A percentile compares a stretch with the other conserved stretches of the same genome.
Evolutionary conservation across 2,329 filamentous ascomycete genomes (phyloP).

Genomic region (Epichloe sibirici): DNA sequence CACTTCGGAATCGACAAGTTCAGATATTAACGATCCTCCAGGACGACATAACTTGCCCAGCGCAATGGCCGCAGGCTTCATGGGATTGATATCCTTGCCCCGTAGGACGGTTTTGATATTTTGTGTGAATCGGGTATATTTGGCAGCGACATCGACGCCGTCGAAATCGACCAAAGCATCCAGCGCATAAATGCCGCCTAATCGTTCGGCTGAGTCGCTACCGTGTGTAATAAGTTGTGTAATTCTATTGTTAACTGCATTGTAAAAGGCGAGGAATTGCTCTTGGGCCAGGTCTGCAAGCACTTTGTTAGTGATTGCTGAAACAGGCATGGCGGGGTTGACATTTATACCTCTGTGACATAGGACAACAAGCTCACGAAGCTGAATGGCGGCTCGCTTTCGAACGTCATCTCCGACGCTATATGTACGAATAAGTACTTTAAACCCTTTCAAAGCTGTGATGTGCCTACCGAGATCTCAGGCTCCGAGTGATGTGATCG

Average conservation of each 20-base stretch:
- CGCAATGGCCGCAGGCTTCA: slow-evolving; percentile 80
- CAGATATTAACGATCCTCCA: slow-evolving; percentile 85
- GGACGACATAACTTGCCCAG: slow-evolving; percentile 84
- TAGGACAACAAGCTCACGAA: slow-evolving; percentile 41
- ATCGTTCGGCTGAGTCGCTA: slow-evolving; percentile 73
- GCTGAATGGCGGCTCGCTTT: slow-evolving; percentile 39
- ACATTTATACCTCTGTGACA: slow-evolving; percentile 39
- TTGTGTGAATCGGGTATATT: slow-evolving; percentile 88
- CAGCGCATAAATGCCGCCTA: slow-evolving; percentile 84
- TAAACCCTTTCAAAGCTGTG: not conserved
- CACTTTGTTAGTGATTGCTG: not conserved
- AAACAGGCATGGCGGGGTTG: not conserved
- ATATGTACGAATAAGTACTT: slow-evolving; percentile 12
- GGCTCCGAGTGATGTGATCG: slow-evolving; percentile 41
- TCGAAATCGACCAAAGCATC: slow-evolving; percentile 94
- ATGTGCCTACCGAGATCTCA: slow-evolving; percentile 39
- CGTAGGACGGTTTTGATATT: slow-evolving; percentile 79
- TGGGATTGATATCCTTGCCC: slow-evolving; percentile 81
- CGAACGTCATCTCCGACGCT: slow-evolving; percentile 35
- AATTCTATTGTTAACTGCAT: slow-evolving; percentile 43
- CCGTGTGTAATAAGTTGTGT: slow-evolving; percentile 67
- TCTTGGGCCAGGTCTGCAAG: slow-evolving; percentile 61
- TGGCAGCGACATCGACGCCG: slow-evolving; percentile 82
- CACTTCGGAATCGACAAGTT: slow-evolving; percentile 92
- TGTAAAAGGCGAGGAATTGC: slow-evolving; percentile 54